Percentiles rank a stretch among this genome's conserved stretches.
These are phyloP conservation scores for Phaeosphaeriaceae sp. DNA, from an alignment of 2,329 filamentous ascomycete genomes.

Conservation along the genomic window DNA sequence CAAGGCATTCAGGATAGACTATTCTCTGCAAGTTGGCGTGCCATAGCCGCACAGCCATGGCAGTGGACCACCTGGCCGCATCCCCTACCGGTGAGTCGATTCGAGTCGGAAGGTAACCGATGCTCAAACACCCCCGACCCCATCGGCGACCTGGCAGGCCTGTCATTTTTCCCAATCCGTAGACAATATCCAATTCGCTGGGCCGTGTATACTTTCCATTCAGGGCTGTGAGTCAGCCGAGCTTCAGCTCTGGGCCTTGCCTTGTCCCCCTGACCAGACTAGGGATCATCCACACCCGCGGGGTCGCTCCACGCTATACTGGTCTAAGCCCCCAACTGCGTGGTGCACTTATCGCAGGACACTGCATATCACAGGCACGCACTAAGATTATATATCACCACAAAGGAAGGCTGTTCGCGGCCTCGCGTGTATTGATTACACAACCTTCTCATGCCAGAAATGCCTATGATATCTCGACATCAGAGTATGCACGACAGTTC, in stretches of 20 bases:
- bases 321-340: conserved; percentile 40
- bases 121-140: conserved; percentile 20
- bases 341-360: conserved; percentile 18
- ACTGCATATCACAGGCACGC: conserved; percentile 17
- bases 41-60: conserved; percentile 28
- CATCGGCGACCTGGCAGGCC: conserved; percentile 12
- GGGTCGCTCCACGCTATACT: conserved; percentile 29
- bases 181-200: conserved; percentile 25
- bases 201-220: conserved; percentile 21
- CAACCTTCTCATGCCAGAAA: conserved; percentile 17
- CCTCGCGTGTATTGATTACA: conserved; percentile 15
- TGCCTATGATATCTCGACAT: conserved; percentile 30
- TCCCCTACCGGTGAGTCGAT: conserved; percentile 33
- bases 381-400: conserved; percentile 36
- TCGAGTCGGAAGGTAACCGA: conserved; percentile 17
- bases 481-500: conserved; percentile 31
- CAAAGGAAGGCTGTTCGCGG: conserved; percentile 24
- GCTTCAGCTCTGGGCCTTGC: conserved; percentile 31
- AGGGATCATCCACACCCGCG: conserved; percentile 22
- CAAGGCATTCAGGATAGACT: conserved; percentile 18
- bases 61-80: conserved; percentile 24
- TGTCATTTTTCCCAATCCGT: conserved; percentile 6
- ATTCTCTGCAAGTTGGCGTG: conserved; percentile 27
- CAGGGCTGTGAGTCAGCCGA: conserved; percentile 39
- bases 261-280: conserved; percentile 32